Percentiles rank a stretch among this genome's conserved stretches.
Conservation (phyloP, 805 yeast genomes). For the Myxozyma kluyveri region DNA sequence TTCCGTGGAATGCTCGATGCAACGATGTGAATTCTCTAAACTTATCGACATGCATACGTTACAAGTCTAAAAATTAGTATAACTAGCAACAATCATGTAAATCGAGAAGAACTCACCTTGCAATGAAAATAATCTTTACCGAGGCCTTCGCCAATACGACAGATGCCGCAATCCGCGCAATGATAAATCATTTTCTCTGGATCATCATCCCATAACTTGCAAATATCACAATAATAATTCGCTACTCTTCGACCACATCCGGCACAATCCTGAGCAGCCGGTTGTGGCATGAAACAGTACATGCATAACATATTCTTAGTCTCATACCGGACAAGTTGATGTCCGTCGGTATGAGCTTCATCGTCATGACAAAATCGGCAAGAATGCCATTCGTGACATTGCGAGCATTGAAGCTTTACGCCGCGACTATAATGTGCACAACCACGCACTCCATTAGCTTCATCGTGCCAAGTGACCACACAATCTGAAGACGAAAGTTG, state of each 20-base stretch:
- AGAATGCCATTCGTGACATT: slow-evolving; percentile 69
- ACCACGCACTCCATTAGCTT: slow-evolving; percentile 47
- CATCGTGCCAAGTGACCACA: slow-evolving; percentile 41
- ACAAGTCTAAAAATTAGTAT: slow-evolving; percentile 50
- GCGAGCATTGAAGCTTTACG: slow-evolving; percentile 78
- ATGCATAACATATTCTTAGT: slow-evolving; percentile 76
- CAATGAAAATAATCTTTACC: slow-evolving; percentile 92
- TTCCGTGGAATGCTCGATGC: slow-evolving; percentile 83
- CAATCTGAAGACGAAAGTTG: slow-evolving; percentile 14
- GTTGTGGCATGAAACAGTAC: slow-evolving; percentile 73
- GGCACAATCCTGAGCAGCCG: slow-evolving; percentile 65
- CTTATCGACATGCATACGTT: slow-evolving; percentile 84
- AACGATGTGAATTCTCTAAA: slow-evolving; percentile 70
- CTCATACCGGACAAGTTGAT: slow-evolving; percentile 56
- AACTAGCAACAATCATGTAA: background rate
- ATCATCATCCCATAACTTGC: slow-evolving; percentile 81
- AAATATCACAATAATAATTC: slow-evolving; percentile 69
- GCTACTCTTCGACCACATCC: slow-evolving; percentile 69
- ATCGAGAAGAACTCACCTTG: slow-evolving; percentile 40
- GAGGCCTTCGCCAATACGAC: slow-evolving; percentile 83
- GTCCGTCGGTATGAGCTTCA: slow-evolving; percentile 43
- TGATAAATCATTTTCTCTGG: slow-evolving; percentile 78
- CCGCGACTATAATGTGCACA: slow-evolving; percentile 80
- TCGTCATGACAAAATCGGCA: slow-evolving; percentile 80
- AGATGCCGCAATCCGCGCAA: slow-evolving; percentile 89